Conservation (phyloP, 768 basidiomycete species). For the Leccinellum albellum region DNA sequence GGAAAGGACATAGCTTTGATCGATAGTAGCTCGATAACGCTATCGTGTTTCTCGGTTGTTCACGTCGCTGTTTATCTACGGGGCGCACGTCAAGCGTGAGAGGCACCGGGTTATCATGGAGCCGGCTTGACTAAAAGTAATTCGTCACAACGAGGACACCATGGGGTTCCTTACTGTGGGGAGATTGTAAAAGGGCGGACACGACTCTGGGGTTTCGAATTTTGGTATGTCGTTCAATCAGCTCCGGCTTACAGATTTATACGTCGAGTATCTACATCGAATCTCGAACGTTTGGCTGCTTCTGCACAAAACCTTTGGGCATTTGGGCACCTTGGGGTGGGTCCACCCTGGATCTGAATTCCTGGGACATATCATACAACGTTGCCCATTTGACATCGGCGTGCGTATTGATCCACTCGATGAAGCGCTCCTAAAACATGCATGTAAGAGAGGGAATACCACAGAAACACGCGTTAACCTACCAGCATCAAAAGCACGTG, state of each 20-base stretch:
- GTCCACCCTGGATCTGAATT: slow-evolving; percentile 52
- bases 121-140: slow-evolving; percentile 1
- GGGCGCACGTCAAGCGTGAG: slow-evolving; percentile 6
- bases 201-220: neutral
- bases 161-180: slow-evolving; percentile 2
- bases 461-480: slow-evolving; percentile 10
- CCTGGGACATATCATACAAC: slow-evolving; percentile 63
- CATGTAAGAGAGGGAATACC: neutral
- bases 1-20: neutral
- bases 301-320: slow-evolving; percentile 42
- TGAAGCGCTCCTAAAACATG: slow-evolving; percentile 56
- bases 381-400: slow-evolving; percentile 68
- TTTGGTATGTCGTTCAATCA: neutral
- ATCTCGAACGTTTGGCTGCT: neutral
- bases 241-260: neutral
- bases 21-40: neutral
- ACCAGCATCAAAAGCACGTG: slow-evolving; percentile 75
- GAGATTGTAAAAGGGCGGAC: neutral
- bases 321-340: slow-evolving; percentile 50
- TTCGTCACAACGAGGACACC: neutral
- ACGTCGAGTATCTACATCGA: slow-evolving; percentile 4
- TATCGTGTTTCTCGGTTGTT: neutral
- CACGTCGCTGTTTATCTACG: slow-evolving; percentile 11
- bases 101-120: slow-evolving; percentile 1
- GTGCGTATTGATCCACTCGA: slow-evolving; percentile 71